Base-by-base conservation (phyloP, 2,329 filamentous ascomycete species). In the Ascosphaera aggregata region DNA sequence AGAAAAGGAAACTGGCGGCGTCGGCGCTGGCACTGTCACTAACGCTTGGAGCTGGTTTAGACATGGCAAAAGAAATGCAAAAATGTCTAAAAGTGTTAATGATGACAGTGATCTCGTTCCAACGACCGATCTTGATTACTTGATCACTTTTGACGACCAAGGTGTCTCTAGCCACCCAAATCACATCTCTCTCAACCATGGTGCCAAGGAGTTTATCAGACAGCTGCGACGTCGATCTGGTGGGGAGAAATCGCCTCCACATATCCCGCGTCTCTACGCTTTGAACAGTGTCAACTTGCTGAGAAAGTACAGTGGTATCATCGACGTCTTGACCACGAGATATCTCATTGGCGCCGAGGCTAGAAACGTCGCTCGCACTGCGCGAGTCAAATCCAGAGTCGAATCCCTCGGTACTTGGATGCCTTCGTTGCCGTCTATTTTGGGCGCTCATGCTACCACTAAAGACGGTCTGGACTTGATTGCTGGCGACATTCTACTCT, bases 111-210 rank as follows among this genome's bases (percentile, higher is more conserved):
- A 58, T 13, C 48, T 55, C 18, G 54, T 64, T 1, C 69, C 68
- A 2, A 53, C 59, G 27, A 60, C 68, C 0, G 65, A 60, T 39
- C 81, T 92, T 51, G 82, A 93, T 57, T 69, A 77, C 19, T 67
- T 98, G 47, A 65, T 98, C 46, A 98, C 89, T 20, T 98, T 98
- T 53, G 89, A 98, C 61, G 53, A 58, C n/a, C 46, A 59, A 37
- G 89, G 89, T 42, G 67, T 98, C 37, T 93, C 82, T 42, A 71
- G 71, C 34, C 89, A 98, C 58, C 82, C 84, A 17, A 98, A 98
- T 63, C 89, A 98, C 61, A 78, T 80, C 45, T 84, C 84, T 4
- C 70, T 95, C 7, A 84, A 84, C 60, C 68, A 80, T 54, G 89
- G 86, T 41, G 80, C 82, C 4, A 68, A 71, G 36, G 58, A 69